Conservation (phyloP, 257 asterid species). For the Paraleonurus japonicus region DNA sequence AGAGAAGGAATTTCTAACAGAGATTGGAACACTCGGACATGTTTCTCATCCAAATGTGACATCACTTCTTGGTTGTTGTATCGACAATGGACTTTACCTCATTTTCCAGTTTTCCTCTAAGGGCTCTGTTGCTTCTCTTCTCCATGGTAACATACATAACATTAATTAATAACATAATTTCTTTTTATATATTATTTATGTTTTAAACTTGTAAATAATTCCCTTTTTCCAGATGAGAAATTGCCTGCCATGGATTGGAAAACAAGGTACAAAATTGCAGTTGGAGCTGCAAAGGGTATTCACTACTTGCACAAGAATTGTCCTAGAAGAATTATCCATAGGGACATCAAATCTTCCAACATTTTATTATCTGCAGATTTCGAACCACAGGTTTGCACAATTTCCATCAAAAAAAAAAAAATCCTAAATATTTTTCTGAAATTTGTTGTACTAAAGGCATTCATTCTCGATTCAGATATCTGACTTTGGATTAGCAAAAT, state of each 20-base stretch:
- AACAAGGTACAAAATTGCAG: conserved; percentile 81
- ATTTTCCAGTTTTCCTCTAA: conserved; percentile 88
- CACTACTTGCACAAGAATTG: conserved; percentile 86
- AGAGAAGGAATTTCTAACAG: conserved; percentile 82
- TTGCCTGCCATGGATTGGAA: conserved; percentile 68
- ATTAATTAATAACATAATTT: too few species aligned
- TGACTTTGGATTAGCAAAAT: conserved; percentile 93
- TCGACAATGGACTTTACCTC: conserved; percentile 86
- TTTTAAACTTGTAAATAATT: not conserved
- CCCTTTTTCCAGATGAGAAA: conserved; percentile 52
- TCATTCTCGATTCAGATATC: conserved; percentile 57
- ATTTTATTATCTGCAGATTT: conserved; percentile 61
- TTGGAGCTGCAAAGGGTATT: conserved; percentile 84
- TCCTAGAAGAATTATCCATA: conserved; percentile 89
- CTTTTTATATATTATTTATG: not conserved
- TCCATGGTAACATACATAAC: conserved; percentile 44
- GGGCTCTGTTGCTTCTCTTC: conserved; percentile 88
- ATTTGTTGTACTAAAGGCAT: not conserved
- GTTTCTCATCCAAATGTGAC: conserved; percentile 85
- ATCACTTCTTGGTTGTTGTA: conserved; percentile 75
- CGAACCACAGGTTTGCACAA: conserved; percentile 88
- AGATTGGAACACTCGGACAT: conserved; percentile 87
- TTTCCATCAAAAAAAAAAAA: too few species aligned
- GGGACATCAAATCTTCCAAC: conserved; percentile 89
- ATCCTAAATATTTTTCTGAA: not conserved